Evolutionary conservation across 352 stramenopile genomes (phyloP).

Genomic region (Globisporangium abappressorium): DNA sequence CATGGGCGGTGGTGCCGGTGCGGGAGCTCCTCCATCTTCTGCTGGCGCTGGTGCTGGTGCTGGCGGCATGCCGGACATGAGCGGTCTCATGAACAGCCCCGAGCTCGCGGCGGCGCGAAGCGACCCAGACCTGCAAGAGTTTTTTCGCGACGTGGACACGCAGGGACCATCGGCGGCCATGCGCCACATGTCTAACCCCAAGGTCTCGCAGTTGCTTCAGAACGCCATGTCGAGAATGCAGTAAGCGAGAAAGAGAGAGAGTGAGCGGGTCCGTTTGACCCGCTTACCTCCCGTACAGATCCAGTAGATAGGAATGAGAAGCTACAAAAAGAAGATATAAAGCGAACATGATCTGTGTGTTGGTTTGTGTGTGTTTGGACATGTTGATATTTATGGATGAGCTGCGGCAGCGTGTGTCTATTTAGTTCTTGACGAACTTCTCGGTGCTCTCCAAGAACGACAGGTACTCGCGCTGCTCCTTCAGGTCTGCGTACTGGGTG

Average conservation of each 20-base stretch:
- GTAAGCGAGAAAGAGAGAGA: conserved; percentile 10
- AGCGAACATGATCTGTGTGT: conserved; percentile 11
- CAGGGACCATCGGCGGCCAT: conserved; percentile 76
- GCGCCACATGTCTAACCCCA: conserved; percentile 87
- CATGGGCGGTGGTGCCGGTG: conserved; percentile 32
- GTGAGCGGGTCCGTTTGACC: background rate
- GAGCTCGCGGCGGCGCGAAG: conserved; percentile 64
- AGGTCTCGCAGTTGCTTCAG: conserved; percentile 80
- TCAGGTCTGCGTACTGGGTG: conserved; percentile 77
- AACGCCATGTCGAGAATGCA: conserved; percentile 67
- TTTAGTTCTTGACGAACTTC: conserved; percentile 74
- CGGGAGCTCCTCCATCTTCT: background rate
- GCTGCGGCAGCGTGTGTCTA: conserved; percentile 5
- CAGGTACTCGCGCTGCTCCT: conserved; percentile 86
- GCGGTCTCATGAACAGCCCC: conserved; percentile 67
- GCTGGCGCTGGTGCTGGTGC: conserved; percentile 13
- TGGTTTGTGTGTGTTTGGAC: conserved; percentile 4
- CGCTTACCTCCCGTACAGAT: background rate
- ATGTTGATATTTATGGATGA: conserved; percentile 10
- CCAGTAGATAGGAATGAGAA: background rate
- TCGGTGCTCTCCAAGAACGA: conserved; percentile 67
- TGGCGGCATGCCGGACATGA: conserved; percentile 70
- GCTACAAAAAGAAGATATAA: conserved; percentile 7
- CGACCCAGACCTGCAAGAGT: conserved; percentile 74
- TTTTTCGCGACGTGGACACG: conserved; percentile 78